phyloP scores from a whole-genome alignment of 768 basidiomycete genomes.

The Tephrocybe rancida region DNA sequence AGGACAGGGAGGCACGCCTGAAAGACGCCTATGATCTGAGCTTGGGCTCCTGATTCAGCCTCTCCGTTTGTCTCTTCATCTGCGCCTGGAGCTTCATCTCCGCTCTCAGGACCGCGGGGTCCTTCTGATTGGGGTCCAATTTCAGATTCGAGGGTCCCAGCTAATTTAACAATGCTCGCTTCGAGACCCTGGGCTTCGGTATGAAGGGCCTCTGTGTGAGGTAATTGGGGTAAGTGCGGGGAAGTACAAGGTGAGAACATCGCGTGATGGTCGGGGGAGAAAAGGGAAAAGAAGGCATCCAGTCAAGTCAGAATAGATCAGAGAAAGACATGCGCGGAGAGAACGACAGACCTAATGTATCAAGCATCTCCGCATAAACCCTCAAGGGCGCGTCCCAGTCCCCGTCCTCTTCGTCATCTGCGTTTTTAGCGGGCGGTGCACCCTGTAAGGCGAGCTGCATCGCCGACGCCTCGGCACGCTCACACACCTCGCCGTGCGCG shows the following conservation, averaged over 20 bases:
- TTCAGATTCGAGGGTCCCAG: neutral
- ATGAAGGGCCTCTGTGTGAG: conserved; percentile 24
- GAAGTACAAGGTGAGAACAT: no score
- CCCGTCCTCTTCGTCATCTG: neutral
- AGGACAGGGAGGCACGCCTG: conserved; percentile 50
- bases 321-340: neutral
- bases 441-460: conserved; percentile 40
- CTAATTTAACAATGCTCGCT: conserved; percentile 25
- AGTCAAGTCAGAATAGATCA: conserved; percentile 2
- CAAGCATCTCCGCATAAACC: conserved; percentile 43
- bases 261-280: neutral
- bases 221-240: neutral
- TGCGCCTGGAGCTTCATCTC: neutral
- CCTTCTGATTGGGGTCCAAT: neutral
- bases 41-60: conserved; percentile 24
- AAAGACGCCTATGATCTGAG: conserved; percentile 45
- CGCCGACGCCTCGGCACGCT: conserved; percentile 42
- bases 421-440: conserved; percentile 4
- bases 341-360: conserved; percentile 43
- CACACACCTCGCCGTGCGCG: conserved; percentile 46
- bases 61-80: neutral
- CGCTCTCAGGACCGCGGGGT: no score
- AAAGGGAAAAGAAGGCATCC: conserved; percentile 25
- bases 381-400: conserved; percentile 43
- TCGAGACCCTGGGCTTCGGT: conserved; percentile 24